These are phyloP conservation scores for Arthrobotrys megalospora DNA, from an alignment of 2,329 filamentous ascomycete genomes.

Conservation along the genomic window DNA sequence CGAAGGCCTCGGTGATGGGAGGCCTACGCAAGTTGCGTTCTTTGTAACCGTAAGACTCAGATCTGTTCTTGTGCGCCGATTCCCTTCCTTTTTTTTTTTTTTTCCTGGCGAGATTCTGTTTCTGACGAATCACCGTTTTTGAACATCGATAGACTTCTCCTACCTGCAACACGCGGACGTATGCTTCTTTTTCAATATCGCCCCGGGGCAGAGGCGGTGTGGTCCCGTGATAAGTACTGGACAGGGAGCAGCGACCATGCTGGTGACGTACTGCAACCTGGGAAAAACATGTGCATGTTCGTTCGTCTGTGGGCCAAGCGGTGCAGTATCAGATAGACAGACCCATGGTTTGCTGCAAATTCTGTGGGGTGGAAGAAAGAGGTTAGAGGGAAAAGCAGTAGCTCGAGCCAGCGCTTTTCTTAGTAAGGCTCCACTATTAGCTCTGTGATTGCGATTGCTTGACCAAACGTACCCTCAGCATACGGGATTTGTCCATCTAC, in stretches of 20 bases:
- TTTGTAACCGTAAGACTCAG: slow-evolving; percentile 47
- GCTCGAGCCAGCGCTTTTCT: slow-evolving; percentile 20
- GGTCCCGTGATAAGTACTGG: slow-evolving; percentile 58
- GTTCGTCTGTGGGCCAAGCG: slow-evolving; percentile 20
- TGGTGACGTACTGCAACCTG: slow-evolving; percentile 60
- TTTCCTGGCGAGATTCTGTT: slow-evolving; percentile 9
- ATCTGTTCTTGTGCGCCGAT: slow-evolving; percentile 16
- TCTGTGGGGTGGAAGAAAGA: slow-evolving; percentile 35
- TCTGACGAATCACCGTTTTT: slow-evolving; percentile 45
- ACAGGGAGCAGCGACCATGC: slow-evolving; percentile 40
- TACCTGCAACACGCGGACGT: slow-evolving; percentile 33
- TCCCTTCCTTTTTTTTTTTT: slow-evolving; percentile 1
- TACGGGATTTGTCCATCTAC: slow-evolving; percentile 11
- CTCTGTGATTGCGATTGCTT: slow-evolving; percentile 23
- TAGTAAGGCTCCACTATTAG: slow-evolving; percentile 33
- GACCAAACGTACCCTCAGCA: neutral
- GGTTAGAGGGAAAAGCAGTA: slow-evolving; percentile 19
- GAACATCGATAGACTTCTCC: slow-evolving; percentile 30
- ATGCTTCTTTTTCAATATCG: slow-evolving; percentile 3
- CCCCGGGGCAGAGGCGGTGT: slow-evolving; percentile 21
- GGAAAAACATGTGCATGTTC: slow-evolving; percentile 28
- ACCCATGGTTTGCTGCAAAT: slow-evolving; percentile 35
- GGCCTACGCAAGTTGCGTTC: slow-evolving; percentile 37
- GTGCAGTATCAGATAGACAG: slow-evolving; percentile 39
- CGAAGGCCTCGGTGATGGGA: slow-evolving; percentile 5